phyloP scores from a whole-genome alignment of 371 early-diverging fungal species.

The Mortierella sp. region DNA sequence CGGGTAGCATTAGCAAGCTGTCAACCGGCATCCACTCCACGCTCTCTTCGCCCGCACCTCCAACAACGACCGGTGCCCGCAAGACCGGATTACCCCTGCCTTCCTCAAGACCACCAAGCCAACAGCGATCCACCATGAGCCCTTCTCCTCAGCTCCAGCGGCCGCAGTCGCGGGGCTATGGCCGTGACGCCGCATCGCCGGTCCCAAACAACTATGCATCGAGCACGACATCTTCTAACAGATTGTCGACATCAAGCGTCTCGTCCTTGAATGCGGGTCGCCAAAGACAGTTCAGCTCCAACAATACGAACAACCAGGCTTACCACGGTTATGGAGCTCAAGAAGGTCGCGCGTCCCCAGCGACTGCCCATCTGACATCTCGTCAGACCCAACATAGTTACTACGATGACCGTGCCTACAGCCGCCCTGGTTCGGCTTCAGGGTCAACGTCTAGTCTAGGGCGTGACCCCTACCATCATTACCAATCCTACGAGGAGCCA shows the following conservation, averaged over 20 bases:
- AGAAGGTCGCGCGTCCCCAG: constrained; percentile 18
- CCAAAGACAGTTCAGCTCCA: constrained; percentile 38
- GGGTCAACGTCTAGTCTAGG: constrained; percentile 36
- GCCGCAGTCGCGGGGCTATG: constrained; percentile 24
- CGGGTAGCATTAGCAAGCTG: constrained; percentile 38
- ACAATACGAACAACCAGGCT: constrained; percentile 1
- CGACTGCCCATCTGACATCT: background rate
- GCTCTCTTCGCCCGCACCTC: constrained; percentile 16
- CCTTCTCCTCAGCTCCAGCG: constrained; percentile 40
- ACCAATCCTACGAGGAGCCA: constrained; percentile 41
- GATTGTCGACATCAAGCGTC: constrained; percentile 6
- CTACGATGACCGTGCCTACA: constrained; percentile 24
- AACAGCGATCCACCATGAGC: constrained; percentile 21
- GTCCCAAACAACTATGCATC: constrained; percentile 23
- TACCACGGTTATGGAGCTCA: constrained; percentile 24
- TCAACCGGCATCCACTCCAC: constrained; percentile 40
- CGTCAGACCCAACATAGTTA: constrained; percentile 30
- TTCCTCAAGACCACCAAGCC: constrained; percentile 16
- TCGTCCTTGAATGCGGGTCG: constrained; percentile 4
- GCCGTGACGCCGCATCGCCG: constrained; percentile 35
- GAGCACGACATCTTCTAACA: background rate
- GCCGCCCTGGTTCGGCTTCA: constrained; percentile 38
- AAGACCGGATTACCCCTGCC: constrained; percentile 38
- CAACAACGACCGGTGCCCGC: constrained; percentile 13
- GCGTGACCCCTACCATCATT: constrained; percentile 30